Evolutionary conservation across 2,329 filamentous ascomycete genomes (phyloP).

Genomic region (Pestalotiopsis sp.): DNA sequence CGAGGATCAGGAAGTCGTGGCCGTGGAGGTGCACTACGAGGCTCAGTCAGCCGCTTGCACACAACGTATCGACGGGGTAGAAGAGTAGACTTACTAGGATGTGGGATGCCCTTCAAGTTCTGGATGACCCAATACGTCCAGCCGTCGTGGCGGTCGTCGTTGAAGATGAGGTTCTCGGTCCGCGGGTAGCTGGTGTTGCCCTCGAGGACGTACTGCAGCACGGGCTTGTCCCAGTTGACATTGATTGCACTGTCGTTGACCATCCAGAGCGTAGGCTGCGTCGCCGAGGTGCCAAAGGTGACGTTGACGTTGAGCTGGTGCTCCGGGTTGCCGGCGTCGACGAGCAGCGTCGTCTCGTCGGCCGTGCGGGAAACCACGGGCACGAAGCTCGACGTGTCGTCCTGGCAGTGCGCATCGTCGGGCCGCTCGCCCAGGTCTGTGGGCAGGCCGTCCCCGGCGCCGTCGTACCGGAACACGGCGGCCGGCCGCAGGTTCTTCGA

Average conservation of each 20-base stretch:
- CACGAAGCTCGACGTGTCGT: constrained; percentile 17
- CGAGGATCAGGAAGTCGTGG: constrained; percentile 33
- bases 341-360: constrained; percentile 24
- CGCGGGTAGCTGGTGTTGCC: constrained; percentile 19
- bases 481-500: constrained; percentile 33
- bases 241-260: constrained; percentile 18
- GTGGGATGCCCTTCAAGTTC: constrained; percentile 15
- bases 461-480: constrained; percentile 39
- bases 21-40: constrained; percentile 25
- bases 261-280: constrained; percentile 6
- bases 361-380: constrained; percentile 27
- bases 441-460: constrained; percentile 28
- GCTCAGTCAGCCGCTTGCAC: neutral
- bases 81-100: constrained; percentile 15
- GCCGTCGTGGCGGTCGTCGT: constrained; percentile 15
- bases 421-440: constrained; percentile 26
- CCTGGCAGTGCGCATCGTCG: constrained; percentile 18
- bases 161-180: constrained; percentile 15
- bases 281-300: neutral
- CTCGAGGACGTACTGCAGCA: constrained; percentile 25
- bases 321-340: neutral
- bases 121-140: constrained; percentile 26
- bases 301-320: constrained; percentile 8
- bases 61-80: too few species aligned
- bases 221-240: constrained; percentile 30